Evolutionary conservation across 768 basidiomycete genomes (phyloP), one percentile per base, ranked within the genome.

Genomic region (Suillus fuscotomentosus): DNA sequence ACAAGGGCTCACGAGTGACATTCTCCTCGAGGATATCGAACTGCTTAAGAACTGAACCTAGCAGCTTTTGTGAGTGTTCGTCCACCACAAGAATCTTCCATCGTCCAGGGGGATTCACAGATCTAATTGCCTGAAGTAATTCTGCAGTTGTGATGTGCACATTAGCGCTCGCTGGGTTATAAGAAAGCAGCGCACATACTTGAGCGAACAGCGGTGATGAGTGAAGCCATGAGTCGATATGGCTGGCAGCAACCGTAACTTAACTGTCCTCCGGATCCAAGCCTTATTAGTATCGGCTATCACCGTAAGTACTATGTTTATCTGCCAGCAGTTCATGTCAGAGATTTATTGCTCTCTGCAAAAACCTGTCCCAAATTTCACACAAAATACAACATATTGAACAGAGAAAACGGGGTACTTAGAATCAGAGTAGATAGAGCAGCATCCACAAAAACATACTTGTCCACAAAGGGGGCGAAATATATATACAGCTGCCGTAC

Each of bases 61-160:
- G 77, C 61, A 99, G 79, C 73, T 84, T 87, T 77, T 95, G 90
- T 31, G 95, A 90, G 77, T 93, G 86, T 68, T 95, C 94, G 76
- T 99, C 97, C 61, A 99, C 92, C 65, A 99, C 95, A 51, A 99
- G 86, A 69, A 97, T 91, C 86, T 99, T 99, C 97, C 97, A 99
- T 84, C 87, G 81, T 64, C 86, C 87, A 22, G 90, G 88, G 3
- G 96, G 93, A 72, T 90, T 87, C 55, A 94, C 93, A 53, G 92
- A 92, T 75, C 91, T 85, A 70, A 97, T 90, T 20, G 91, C 88
- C 57, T 94, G 91, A 66, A 96, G 83, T 75, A 96, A 95, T 73
- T 91, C 94, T 96, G 71, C 3, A 34, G 61, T 34, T 47, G 61
- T 15, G 41, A 57, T 5, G 60, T 5, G 13, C 57, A 3, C 22